Evolutionary conservation across 2,329 filamentous ascomycete species (phyloP).

Genomic region (Aureobasidium sp.): DNA sequence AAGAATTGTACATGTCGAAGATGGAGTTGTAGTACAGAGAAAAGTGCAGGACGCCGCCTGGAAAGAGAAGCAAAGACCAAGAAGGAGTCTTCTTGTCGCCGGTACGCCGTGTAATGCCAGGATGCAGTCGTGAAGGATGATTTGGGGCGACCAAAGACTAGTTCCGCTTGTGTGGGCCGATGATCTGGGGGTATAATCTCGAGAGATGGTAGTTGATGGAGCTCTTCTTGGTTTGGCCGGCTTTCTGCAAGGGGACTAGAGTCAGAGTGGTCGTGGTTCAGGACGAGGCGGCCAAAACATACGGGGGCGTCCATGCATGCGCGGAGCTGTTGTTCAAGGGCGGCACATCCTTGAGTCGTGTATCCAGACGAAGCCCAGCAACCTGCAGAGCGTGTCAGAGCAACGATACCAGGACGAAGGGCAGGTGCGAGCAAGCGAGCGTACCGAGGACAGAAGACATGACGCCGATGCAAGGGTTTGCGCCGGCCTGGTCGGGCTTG

Average conservation of each 20-base stretch:
- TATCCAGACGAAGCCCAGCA: constrained; percentile 78
- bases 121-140: background rate
- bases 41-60: constrained; percentile 3
- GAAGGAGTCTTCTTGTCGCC: constrained; percentile 8
- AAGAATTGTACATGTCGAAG: background rate
- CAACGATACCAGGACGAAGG: background rate
- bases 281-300: constrained; percentile 28
- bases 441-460: constrained; percentile 61
- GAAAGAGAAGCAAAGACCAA: background rate
- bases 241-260: constrained; percentile 38
- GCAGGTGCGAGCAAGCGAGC: constrained; percentile 24
- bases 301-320: constrained; percentile 74
- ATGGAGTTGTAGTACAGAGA: background rate
- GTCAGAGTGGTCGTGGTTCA: background rate
- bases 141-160: constrained; percentile 19
- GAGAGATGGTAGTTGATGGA: constrained; percentile 87
- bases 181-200: constrained; percentile 65
- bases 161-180: constrained; percentile 60
- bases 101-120: constrained; percentile 10
- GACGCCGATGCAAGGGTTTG: constrained; percentile 55
- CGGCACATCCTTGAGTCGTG: constrained; percentile 50
- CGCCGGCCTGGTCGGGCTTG: constrained; percentile 52
- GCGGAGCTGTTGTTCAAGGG: constrained; percentile 52
- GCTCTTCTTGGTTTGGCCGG: constrained; percentile 53
- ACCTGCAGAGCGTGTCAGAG: constrained; percentile 38